Base-by-base conservation (phyloP, 2,329 filamentous ascomycete genomes). In the Pseudogymnoascus sp. region DNA sequence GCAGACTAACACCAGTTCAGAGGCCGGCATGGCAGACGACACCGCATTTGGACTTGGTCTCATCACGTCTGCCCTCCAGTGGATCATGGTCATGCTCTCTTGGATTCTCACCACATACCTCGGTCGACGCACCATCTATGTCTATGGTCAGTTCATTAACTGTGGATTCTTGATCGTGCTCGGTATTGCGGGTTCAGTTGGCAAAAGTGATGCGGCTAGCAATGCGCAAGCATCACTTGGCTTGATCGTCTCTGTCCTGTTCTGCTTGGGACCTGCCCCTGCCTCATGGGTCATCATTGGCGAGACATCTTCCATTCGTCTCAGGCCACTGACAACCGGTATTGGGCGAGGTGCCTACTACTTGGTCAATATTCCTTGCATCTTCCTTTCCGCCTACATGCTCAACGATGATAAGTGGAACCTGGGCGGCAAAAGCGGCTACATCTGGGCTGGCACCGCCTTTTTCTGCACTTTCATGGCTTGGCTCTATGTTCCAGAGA, bases 231-330 rank as follows among this genome's bases (percentile, higher is more conserved):
- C 85, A 7, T 82, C 80, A 6, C 74, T 88, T 22, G 85, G 84
- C 64, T 75, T 88, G 59, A 84, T 87, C 66, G 77, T 88, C 68
- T 87, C 85, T 28, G 81, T 88, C 61, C 72, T 86, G 33, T 89
- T 86, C 75, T 81, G 79, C 41, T 71, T 85, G 14, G 83, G 82
- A 66, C 83, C 82, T 25, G 85, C 82, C 1, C 85, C 85, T 53
- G 81, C 82, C 39, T 86, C 84, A 8, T 88, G 81, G 79, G 81
- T 83, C 73, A 84, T 87, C 66, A 87, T 88, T 53, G 83, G 81
- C 66, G 85, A 88, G 72, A 87, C 85, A 2, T 86, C 85, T 0
- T 75, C 85, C 58, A 79, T 87, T 60, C 84, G 85, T 64, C 83
- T 88, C 30, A 72, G 85, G 57, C 82, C 85, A 53, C 74, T 87